Conservation (phyloP, 352 stramenopile genomes). For the Phytopythium aichiense region DNA sequence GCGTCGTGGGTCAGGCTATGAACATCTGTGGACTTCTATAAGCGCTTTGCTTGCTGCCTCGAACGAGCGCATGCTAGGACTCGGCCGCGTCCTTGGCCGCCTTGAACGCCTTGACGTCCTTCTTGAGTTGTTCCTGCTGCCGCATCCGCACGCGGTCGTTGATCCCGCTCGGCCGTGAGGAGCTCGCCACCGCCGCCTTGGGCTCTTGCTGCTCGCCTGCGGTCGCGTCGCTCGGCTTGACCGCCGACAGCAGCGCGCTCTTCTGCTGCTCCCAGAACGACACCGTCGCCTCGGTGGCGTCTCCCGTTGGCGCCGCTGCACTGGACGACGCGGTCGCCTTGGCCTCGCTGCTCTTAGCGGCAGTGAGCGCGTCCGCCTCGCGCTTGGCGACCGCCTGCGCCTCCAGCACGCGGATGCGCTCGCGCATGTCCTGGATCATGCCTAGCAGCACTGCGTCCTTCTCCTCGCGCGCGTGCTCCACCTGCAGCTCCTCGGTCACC, state of each 20-base stretch:
- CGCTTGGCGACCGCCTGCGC: conserved; percentile 30
- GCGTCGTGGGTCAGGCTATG: background rate
- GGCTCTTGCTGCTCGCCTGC: conserved; percentile 6
- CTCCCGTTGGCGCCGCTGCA: background rate
- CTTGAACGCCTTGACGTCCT: conserved; percentile 45
- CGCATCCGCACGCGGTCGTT: conserved; percentile 42
- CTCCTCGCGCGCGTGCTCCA: conserved; percentile 31
- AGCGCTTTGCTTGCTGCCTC: background rate
- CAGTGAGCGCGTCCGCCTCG: conserved; percentile 9
- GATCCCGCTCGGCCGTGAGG: conserved; percentile 32
- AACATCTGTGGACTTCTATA: background rate
- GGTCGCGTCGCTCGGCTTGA: conserved; percentile 14
- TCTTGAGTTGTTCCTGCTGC: conserved; percentile 40
- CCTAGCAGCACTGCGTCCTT: conserved; percentile 48
- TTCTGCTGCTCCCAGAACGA: conserved; percentile 35
- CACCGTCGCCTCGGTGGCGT: background rate
- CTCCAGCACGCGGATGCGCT: conserved; percentile 53
- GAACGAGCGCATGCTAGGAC: background rate
- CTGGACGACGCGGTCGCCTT: background rate
- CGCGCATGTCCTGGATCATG: conserved; percentile 59
- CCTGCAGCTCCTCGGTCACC: conserved; percentile 35
- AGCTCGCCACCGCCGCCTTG: background rate
- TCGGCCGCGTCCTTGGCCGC: conserved; percentile 14
- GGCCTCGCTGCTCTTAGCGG: background rate
- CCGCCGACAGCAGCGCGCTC: conserved; percentile 21